These are phyloP conservation scores for Ophioceras dolichostomum DNA, from an alignment of 2,329 filamentous ascomycete species.

Conservation along the genomic window DNA sequence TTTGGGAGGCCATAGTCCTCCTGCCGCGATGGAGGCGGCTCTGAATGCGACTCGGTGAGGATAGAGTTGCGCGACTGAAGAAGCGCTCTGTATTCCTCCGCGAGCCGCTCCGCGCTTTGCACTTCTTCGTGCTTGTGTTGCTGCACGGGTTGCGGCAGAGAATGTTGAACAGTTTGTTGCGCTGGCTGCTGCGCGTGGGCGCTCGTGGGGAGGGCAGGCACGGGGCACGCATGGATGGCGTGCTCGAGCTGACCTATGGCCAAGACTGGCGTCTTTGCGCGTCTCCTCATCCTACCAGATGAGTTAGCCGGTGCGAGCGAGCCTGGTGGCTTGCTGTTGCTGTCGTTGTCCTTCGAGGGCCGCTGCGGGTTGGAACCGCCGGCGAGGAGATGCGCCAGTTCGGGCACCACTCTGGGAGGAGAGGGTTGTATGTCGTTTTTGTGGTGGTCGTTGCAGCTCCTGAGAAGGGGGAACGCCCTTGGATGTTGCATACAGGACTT, in stretches of 20 bases:
- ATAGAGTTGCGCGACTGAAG: slow-evolving; percentile 26
- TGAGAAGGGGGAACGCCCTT: no score
- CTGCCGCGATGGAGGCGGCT: slow-evolving; percentile 10
- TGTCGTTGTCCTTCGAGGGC: slow-evolving; percentile 8
- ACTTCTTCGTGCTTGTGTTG: slow-evolving; percentile 13
- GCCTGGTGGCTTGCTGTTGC: slow-evolving; percentile 7
- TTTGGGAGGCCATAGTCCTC: background rate
- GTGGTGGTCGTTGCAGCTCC: no score
- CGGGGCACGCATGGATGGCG: no score
- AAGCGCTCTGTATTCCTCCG: slow-evolving; percentile 36
- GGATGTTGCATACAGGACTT: no score
- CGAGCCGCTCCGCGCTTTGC: slow-evolving; percentile 33
- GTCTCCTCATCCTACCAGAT: slow-evolving; percentile 23
- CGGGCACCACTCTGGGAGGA: no score
- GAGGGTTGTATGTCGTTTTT: no score
- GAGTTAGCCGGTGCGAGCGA: slow-evolving; percentile 6
- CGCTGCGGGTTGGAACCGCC: slow-evolving; percentile 11
- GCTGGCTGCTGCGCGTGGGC: no score
- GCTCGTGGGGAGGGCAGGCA: no score
- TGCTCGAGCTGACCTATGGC: slow-evolving; percentile 36
- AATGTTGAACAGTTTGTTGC: no score
- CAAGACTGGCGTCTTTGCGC: slow-evolving; percentile 38
- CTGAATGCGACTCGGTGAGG: slow-evolving; percentile 14
- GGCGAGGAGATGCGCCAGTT: slow-evolving; percentile 22
- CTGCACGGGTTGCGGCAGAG: slow-evolving; percentile 7